Percentiles rank a stretch among this genome's conserved stretches.
Evolutionary conservation across 495 filamentous ascomycete genomes (phyloP).

Genomic region (Astrothelium subdiscretum): DNA sequence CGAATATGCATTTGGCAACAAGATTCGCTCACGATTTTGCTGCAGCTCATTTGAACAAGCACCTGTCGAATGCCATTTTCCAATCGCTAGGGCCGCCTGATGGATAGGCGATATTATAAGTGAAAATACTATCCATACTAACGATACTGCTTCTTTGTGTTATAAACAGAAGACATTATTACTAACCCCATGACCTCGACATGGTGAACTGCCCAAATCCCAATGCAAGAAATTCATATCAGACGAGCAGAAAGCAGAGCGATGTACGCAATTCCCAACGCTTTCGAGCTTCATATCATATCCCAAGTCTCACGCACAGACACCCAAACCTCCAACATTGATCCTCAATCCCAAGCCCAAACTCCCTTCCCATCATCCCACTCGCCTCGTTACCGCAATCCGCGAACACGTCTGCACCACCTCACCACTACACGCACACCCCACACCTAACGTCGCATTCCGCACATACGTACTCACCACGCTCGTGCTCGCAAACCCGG

Average conservation of each 20-base stretch:
- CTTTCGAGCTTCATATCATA: no score
- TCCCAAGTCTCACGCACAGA: no score
- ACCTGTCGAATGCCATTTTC: no score
- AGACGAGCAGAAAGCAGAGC: background rate
- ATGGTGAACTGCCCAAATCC: no score
- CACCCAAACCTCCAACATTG: background rate
- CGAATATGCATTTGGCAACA: background rate
- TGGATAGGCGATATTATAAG: no score
- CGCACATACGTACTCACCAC: background rate
- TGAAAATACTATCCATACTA: no score
- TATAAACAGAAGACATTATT: no score
- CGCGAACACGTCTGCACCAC: background rate
- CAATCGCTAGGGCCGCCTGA: background rate
- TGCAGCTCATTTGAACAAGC: background rate
- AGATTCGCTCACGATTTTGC: background rate
- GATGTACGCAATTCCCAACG: no score
- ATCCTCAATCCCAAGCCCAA: no score
- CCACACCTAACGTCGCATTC: background rate
- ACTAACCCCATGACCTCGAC: no score
- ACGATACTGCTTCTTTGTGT: no score
- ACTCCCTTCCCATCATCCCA: background rate
- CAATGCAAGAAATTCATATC: background rate
- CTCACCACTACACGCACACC: background rate
- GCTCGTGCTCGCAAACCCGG: background rate
- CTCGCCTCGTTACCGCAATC: background rate